Base-by-base conservation (phyloP, 2,329 filamentous ascomycete genomes). In the Arthrobotrys conoides region DNA sequence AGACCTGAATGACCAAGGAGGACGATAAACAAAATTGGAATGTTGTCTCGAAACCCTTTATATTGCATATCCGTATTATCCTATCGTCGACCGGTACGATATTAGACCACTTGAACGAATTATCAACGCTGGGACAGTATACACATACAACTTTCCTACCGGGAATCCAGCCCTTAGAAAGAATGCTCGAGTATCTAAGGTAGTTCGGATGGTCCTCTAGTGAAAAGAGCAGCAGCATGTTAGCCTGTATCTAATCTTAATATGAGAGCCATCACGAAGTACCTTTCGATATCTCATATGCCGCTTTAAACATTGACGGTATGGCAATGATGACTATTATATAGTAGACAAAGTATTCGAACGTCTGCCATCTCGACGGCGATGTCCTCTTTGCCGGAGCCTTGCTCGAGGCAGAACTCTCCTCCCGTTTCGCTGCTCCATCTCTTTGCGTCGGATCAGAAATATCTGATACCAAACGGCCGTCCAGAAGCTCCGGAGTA, bases 31-130 rank as follows among this genome's bases (percentile, higher is more conserved):
- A 98, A 90, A 83, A 92, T 93, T 1, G 93, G 94, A 44, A 98
- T 88, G 83, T 98, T 98, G 79, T 88, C 87, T 81, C 96, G 91
- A 83, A 99, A 97, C 44, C 89, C 90, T 75, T 88, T 87, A 85
- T 98, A 99, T 84, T 99, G 96, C 36, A 88, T 85, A 85, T 99
- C 96, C 46, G 94, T 96, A 80, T 94, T 90, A 85, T 99, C 96
- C 91, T 94, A 80, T 2, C 70, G 75, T 82, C 63, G 27, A 30
- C 27, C 27, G 77, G 69, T 53, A 24, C 16, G 51, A 49, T 57
- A 65, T 71, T 55, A 48, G 27, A 5, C 57, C 27, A 59, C n/a
- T 51, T 18, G 41, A 57, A 44, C n/a, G 27, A 24, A 55, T 18
- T 5, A 9, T n/a, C 18, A 44, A 48, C 36, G 9, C 8, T 36